These are phyloP conservation scores for Metarhizium brunneum DNA, from an alignment of 2,329 filamentous ascomycete genomes.

Conservation along the genomic window DNA sequence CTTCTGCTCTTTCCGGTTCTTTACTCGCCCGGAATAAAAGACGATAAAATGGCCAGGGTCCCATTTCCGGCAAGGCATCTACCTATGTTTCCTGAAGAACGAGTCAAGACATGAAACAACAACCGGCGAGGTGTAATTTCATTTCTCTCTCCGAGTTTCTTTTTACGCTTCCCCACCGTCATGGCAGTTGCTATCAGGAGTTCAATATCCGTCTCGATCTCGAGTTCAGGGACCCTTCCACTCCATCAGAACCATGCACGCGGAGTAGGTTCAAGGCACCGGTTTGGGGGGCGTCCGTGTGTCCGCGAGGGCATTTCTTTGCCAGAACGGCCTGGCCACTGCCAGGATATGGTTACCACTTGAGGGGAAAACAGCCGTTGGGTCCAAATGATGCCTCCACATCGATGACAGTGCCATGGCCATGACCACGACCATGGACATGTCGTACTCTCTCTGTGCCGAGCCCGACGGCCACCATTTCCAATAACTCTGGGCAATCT, in stretches of 20 bases:
- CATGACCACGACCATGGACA: not conserved
- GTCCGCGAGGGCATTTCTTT: not conserved
- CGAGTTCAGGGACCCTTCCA: not conserved
- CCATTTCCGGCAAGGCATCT: not conserved
- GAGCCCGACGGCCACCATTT: not conserved
- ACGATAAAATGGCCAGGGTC: not conserved
- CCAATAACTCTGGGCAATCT: not conserved
- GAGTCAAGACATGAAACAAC: not conserved
- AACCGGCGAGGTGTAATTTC: not conserved
- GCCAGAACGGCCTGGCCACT: not conserved
- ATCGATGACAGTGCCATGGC: not conserved
- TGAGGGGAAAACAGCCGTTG: not conserved
- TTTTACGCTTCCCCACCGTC: not conserved
- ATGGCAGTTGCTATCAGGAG: not conserved
- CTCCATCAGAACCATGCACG: not conserved
- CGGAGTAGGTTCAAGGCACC: too few relatives aligned
- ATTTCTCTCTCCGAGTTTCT: not conserved
- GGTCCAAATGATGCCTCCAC: not conserved
- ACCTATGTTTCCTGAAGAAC: not conserved
- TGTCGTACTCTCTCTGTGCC: too few relatives aligned
- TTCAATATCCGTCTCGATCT: not conserved
- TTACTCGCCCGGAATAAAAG: too few relatives aligned
- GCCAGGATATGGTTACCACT: not conserved
- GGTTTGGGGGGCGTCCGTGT: too few relatives aligned
- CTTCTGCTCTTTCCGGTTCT: too few relatives aligned